Percentiles rank a stretch among this genome's conserved stretches.
Evolutionary conservation across 257 asterid species (phyloP).

Genomic region (Cynanchum wilfordii): DNA sequence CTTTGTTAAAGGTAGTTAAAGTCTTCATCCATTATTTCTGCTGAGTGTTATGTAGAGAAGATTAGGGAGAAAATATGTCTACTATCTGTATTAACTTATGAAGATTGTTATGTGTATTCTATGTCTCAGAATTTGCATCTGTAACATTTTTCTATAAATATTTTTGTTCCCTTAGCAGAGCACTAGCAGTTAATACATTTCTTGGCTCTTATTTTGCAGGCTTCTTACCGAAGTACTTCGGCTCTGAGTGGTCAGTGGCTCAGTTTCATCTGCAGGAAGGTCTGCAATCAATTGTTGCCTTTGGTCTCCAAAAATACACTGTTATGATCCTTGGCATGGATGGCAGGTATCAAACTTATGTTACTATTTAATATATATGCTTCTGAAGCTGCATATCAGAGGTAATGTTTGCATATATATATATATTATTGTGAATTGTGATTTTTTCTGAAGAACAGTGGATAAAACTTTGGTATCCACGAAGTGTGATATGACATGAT

Average conservation of each 20-base stretch:
- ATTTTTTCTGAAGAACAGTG: neutral
- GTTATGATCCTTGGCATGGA: slow-evolving; percentile 85
- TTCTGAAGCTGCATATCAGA: neutral
- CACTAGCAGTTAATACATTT: neutral
- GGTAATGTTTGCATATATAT: no score
- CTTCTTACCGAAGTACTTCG: slow-evolving; percentile 86
- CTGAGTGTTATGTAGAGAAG: neutral
- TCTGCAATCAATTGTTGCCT: slow-evolving; percentile 66
- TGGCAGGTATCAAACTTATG: slow-evolving; percentile 59
- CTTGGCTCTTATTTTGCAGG: slow-evolving; percentile 38
- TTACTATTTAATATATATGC: neutral
- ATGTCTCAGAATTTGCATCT: neutral
- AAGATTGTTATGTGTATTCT: neutral
- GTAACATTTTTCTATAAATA: neutral
- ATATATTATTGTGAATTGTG: neutral
- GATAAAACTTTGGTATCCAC: neutral
- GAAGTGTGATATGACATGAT: neutral
- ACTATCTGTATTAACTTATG: neutral
- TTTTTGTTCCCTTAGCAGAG: neutral
- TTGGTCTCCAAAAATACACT: slow-evolving; percentile 84
- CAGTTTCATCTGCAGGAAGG: slow-evolving; percentile 90
- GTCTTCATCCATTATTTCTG: neutral
- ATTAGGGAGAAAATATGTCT: neutral
- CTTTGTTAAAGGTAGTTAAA: slow-evolving; percentile 8
- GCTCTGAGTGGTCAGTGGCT: slow-evolving; percentile 96